phyloP scores from a whole-genome alignment of 2,329 filamentous ascomycete species.

The Trichoderma arundinaceum region DNA sequence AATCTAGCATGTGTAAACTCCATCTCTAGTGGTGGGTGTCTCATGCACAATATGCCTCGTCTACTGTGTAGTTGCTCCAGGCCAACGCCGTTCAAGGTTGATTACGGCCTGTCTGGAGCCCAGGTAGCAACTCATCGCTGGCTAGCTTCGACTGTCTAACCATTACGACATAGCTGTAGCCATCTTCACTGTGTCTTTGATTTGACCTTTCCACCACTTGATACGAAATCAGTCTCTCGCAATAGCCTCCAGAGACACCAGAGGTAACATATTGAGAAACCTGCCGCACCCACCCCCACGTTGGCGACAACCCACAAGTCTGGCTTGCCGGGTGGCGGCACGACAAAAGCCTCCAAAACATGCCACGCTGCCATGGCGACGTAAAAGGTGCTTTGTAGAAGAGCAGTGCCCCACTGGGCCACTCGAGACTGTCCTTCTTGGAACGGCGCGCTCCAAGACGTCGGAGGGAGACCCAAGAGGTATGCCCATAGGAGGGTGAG shows the following conservation, averaged over 20 bases:
- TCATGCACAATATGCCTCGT: not conserved
- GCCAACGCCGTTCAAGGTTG: not conserved
- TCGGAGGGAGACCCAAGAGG: slow-evolving; percentile 83
- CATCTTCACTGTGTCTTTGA: slow-evolving; percentile 44
- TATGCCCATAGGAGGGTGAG: slow-evolving; percentile 90
- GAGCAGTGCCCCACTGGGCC: slow-evolving; percentile 60
- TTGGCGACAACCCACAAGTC: slow-evolving; percentile 96
- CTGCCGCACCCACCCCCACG: slow-evolving; percentile 81
- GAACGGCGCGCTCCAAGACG: slow-evolving; percentile 71
- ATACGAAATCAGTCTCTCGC: slow-evolving; percentile 62
- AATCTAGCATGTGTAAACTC: too few relatives aligned
- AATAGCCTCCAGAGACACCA: slow-evolving; percentile 83
- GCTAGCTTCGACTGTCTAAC: not conserved
- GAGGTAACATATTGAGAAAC: slow-evolving; percentile 84
- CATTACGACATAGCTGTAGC: not conserved
- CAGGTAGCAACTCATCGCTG: not conserved
- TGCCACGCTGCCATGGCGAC: slow-evolving; percentile 82
- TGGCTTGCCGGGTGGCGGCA: slow-evolving; percentile 76
- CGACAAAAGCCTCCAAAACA: slow-evolving; percentile 69
- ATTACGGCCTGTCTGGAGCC: not conserved
- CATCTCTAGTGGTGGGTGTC: not conserved
- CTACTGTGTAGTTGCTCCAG: not conserved
- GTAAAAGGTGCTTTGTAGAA: slow-evolving; percentile 80
- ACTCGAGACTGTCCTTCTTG: slow-evolving; percentile 49
- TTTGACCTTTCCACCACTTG: slow-evolving; percentile 40